Percentiles rank a stretch among this genome's conserved stretches.
phyloP scores from a whole-genome alignment of 2,329 filamentous ascomycete genomes.

The Huntiella abstrusa region DNA sequence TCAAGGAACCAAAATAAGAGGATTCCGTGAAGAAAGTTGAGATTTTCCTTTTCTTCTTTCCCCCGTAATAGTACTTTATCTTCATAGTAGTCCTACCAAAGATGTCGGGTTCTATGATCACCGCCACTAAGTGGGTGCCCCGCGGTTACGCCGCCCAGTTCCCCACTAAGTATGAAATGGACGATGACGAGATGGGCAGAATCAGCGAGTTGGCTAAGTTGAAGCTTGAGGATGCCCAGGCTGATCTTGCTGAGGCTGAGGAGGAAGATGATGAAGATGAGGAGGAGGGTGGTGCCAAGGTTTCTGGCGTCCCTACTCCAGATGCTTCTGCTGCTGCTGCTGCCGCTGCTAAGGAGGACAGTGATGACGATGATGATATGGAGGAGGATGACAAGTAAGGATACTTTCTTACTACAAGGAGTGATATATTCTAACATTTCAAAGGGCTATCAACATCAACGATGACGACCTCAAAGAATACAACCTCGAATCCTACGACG shows the following conservation, averaged over 20 bases:
- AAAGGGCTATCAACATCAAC: conserved; percentile 26
- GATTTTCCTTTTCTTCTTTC: not conserved
- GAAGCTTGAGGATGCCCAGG: conserved; percentile 80
- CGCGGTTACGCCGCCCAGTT: conserved; percentile 60
- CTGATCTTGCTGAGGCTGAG: conserved; percentile 44
- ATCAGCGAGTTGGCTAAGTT: conserved; percentile 58
- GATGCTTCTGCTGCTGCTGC: not conserved
- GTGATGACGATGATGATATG: conserved; percentile 7
- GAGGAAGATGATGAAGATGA: conserved; percentile 17
- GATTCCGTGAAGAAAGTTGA: not conserved
- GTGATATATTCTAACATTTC: not conserved
- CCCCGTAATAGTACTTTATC: too few species aligned
- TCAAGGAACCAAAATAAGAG: not conserved
- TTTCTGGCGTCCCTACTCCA: not conserved
- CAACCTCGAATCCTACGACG: conserved; percentile 88
- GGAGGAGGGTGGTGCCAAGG: conserved; percentile 15
- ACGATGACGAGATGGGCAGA: conserved; percentile 56
- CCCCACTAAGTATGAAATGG: conserved; percentile 54
- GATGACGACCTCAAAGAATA: conserved; percentile 93
- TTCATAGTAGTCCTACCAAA: conserved; percentile 14
- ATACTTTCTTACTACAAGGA: not conserved
- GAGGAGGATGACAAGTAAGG: conserved; percentile 11
- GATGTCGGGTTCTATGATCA: conserved; percentile 49
- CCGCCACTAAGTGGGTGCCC: conserved; percentile 56
- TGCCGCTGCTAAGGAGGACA: not conserved